Evolutionary conservation across 352 stramenopile genomes (phyloP), one percentile per base, ranked within the genome.

Genomic region (Phytophthora parvispora): DNA sequence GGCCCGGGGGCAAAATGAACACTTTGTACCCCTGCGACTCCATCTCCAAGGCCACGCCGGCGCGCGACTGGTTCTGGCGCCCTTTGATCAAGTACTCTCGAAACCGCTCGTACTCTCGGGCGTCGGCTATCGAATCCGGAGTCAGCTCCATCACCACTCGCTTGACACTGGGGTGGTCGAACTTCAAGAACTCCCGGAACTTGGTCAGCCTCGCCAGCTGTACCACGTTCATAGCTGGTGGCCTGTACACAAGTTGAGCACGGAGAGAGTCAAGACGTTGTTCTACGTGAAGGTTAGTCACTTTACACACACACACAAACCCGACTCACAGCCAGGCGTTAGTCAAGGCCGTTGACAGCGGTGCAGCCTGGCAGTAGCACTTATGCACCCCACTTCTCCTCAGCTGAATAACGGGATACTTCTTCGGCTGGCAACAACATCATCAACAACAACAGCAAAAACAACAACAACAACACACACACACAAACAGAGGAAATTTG

Each of bases 1-100:
- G 56, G 27, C 84, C 84, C 5, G 86, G 84, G 12, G 86, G 86
- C 18, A 94, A 45, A 49, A 94, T 82, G 57, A 94, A 93, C 32
- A 91, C 48, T 64, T 93, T 94, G 63, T 80, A 92, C 10, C 83
- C 79, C n/a, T 80, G 66, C 0, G 71, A 64, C 13, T 94, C 83
- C 64, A 92, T 81, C 54, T 91, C 74, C 56, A 80, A 61, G 8
- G 82, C 71, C 38, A 87, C 65, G 0, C 86, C 86, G 18, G 84
- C 86, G 25, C 82, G 77, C 8, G 77, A 52, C 9, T 69, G 47
- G 24, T 69, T 70, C 22, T 83, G 69, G 6, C 78, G 70, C 18
- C 86, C 83, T 34, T 62, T 75, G 15, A 86, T 36, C 34, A 93
- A 58, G 61, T 93, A 93, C 22, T 80, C 64, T 18, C 64, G 62